Percentiles rank a stretch among this genome's conserved stretches.
These are phyloP conservation scores for Lomentospora prolificans DNA, from an alignment of 2,329 filamentous ascomycete species.

Conservation along the genomic window DNA sequence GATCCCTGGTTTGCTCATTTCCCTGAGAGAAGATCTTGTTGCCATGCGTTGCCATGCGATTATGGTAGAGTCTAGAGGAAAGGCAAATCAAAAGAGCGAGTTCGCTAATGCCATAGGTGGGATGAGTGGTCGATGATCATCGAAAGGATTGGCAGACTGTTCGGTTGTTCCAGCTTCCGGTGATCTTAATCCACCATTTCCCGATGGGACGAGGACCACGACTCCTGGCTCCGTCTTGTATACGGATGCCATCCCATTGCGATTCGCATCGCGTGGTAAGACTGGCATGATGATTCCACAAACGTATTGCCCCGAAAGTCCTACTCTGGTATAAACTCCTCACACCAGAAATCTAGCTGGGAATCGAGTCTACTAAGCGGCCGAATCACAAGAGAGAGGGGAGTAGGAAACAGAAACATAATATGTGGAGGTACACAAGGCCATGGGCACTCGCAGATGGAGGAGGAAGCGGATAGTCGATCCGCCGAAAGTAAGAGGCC, in stretches of 20 bases:
- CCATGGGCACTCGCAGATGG: neutral
- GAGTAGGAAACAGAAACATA: neutral
- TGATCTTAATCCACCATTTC: neutral
- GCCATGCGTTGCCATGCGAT: neutral
- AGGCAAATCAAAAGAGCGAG: neutral
- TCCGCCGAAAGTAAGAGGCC: conserved; percentile 4
- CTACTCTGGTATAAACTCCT: neutral
- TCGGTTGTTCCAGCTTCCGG: neutral
- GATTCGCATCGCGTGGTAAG: neutral
- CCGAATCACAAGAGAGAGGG: neutral
- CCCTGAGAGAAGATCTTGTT: conserved; percentile 2
- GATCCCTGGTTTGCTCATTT: neutral
- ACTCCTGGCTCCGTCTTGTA: neutral
- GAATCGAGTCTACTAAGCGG: neutral
- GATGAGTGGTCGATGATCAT: conserved; percentile 3
- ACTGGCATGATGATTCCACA: neutral
- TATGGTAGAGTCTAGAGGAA: neutral
- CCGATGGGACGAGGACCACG: neutral
- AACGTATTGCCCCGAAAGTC: neutral
- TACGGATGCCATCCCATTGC: neutral
- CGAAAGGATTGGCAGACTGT: neutral
- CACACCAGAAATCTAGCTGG: neutral
- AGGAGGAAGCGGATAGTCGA: neutral
- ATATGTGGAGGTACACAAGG: neutral
- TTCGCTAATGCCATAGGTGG: neutral